Percentiles rank a stretch among this genome's conserved stretches.
Evolutionary conservation across 768 basidiomycete species (phyloP).

Genomic region (Russula earlei): DNA sequence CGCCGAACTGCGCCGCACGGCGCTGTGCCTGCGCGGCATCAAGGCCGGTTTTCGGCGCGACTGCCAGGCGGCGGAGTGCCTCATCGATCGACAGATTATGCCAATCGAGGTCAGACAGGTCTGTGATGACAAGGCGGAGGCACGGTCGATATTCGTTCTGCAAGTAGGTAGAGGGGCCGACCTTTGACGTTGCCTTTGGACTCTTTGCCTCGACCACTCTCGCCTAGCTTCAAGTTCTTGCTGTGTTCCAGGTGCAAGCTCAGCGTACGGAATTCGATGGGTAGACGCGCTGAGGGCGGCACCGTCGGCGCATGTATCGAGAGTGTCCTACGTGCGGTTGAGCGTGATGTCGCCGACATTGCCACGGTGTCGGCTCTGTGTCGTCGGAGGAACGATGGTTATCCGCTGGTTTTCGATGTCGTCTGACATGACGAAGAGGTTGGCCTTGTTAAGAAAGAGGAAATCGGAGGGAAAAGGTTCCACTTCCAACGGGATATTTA

Average conservation of each 20-base stretch:
- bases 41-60: constrained; percentile 38
- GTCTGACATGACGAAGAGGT: neutral
- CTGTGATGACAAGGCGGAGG: neutral
- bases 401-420: constrained; percentile 10
- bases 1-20: constrained; percentile 36
- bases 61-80: constrained; percentile 26
- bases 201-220: neutral
- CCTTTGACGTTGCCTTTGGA: constrained; percentile 9
- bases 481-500: no score
- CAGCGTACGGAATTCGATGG: constrained; percentile 19
- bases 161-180: neutral
- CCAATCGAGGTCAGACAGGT: constrained; percentile 16
- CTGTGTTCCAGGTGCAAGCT: constrained; percentile 14
- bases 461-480: no score
- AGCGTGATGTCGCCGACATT: neutral
- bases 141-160: no score
- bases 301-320: constrained; percentile 1
- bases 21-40: constrained; percentile 40
- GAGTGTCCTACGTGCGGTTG: neutral
- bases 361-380: neutral
- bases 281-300: constrained; percentile 8
- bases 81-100: constrained; percentile 13
- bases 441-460: no score
- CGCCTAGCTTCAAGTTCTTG: neutral
- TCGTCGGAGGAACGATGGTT: neutral